Evolutionary conservation across 2,329 filamentous ascomycete species (phyloP), one percentile per base, ranked within the genome.

Genomic region (Nothomitra cinnamomea): DNA sequence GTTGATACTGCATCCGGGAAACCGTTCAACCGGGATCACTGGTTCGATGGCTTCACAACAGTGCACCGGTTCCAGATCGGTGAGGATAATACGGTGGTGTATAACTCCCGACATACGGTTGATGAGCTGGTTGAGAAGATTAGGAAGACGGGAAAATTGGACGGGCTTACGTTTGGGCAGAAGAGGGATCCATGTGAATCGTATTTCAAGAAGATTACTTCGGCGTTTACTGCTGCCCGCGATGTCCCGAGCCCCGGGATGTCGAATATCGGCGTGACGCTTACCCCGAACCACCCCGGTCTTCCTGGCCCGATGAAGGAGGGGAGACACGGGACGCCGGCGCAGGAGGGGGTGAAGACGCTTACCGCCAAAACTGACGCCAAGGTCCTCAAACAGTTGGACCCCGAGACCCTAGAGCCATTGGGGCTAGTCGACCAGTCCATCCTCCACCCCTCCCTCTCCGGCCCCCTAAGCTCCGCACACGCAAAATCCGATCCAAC

Each of bases 161-260:
- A 74, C 1, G 68, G 69, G n/a, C 70, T 82, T 55, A 80, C 75
- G 2, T 94, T 92, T 62, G 87, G 72, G 0, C 80, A 85, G 58
- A 79, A 77, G 56, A 73, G 74, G 1, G 86, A 94, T 60, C 85
- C 85, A 0, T 92, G 86, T 62, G 72, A 85, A 50, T 79, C 78
- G 12, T 67, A 87, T 36, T 87, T 87, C 62, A 72, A 77, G 55
- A 90, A 92, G 63, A 66, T 83, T 56, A 80, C 82, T 76, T 73
- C 76, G 55, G 62, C 79, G 21, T 83, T 83, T 64, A 60, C 66
- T 40, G 59, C 68, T 43, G 28, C 28, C 5, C 28, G 28, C 28
- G 10, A 10, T 5, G 10, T 32, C 28, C 28, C 28, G 5, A 10
- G 28, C 64, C 7, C 22, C 21, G 24, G 24, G 22, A 3, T 61